Conservation (phyloP, 768 basidiomycete genomes). For the Neoboletus magnificus region DNA sequence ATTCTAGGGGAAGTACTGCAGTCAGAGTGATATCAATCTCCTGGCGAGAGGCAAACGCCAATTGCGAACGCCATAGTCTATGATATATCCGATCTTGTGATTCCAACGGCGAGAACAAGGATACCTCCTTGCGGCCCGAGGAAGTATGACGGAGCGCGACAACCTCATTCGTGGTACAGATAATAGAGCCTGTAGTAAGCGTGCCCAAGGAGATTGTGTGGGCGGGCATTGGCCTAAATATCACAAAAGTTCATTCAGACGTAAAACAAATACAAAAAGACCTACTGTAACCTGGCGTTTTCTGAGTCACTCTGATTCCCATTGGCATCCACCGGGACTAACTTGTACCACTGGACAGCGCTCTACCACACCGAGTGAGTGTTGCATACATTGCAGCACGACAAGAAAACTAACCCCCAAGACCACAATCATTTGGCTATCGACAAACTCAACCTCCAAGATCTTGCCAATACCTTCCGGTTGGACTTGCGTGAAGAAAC, state of each 20-base stretch:
- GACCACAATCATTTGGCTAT: constrained; percentile 22
- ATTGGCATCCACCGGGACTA: constrained; percentile 10
- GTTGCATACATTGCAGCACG: background rate
- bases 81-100: constrained; percentile 6
- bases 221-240: constrained; percentile 9
- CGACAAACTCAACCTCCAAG: constrained; percentile 18
- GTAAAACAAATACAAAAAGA: background rate
- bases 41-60: background rate
- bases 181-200: background rate
- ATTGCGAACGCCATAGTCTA: constrained; percentile 23
- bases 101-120: constrained; percentile 5
- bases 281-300: constrained; percentile 19
- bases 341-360: constrained; percentile 20
- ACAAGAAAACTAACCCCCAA: constrained; percentile 21
- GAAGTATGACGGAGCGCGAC: constrained; percentile 21
- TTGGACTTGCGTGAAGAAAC: constrained; percentile 12
- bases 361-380: constrained; percentile 11
- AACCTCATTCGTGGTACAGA: constrained; percentile 13
- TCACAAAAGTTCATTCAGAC: constrained; percentile 3
- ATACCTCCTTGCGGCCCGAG: constrained; percentile 18
- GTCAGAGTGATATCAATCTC: constrained; percentile 27
- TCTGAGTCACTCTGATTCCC: constrained; percentile 6
- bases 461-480: constrained; percentile 22
- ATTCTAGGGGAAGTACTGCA: constrained; percentile 52
- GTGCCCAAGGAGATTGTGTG: constrained; percentile 11